Evolutionary conservation across 1,139 yeast genomes (phyloP), one percentile per base, ranked within the genome.

Genomic region (Pichia cactophila): DNA sequence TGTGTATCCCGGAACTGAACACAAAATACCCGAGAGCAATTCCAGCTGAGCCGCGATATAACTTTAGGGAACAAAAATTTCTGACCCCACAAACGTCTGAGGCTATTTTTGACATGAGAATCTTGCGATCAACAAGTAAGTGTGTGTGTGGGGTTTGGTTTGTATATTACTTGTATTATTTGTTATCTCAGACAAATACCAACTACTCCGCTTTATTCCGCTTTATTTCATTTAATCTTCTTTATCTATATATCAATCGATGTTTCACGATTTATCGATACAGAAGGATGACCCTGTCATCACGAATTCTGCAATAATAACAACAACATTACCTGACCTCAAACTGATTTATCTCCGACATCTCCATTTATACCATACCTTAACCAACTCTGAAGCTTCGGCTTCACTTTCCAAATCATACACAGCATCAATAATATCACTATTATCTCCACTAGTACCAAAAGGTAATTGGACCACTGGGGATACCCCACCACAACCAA

Each of bases 401-500:
- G 16, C 28, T 2, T 14, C 20, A 26, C n/a, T 39, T 11, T 39
- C 41, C 12, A 31, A 31, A 31, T 17, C 41, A 17, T 53, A 29
- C 44, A 46, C 11, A 51, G 51, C 43, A 53, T 54, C 49, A 33
- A 57, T 29, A 49, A 51, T 49, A 65, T 66, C 50, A 66, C 66
- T 54, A 59, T 63, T 26, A 63, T 60, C 37, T 48, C 57, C 33
- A 58, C 66, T 53, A 50, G 56, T 49, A 49, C 57, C 31, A 40
- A 61, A 36, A 57, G 66, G 60, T 53, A 64, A 45, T 53, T 58
- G 36, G 67, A 64, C 44, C 58, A 61, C 45, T 57, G 63, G 20
- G 66, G 68, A 65, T 44, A 55, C 59, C 43, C 61, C 67, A 9
- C 55, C 52, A 20, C 36, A 42, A 16, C 55, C 50, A 12, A 49